Conservation (phyloP, 2,329 filamentous ascomycete genomes). For the Pseudopithomyces chartarum region DNA sequence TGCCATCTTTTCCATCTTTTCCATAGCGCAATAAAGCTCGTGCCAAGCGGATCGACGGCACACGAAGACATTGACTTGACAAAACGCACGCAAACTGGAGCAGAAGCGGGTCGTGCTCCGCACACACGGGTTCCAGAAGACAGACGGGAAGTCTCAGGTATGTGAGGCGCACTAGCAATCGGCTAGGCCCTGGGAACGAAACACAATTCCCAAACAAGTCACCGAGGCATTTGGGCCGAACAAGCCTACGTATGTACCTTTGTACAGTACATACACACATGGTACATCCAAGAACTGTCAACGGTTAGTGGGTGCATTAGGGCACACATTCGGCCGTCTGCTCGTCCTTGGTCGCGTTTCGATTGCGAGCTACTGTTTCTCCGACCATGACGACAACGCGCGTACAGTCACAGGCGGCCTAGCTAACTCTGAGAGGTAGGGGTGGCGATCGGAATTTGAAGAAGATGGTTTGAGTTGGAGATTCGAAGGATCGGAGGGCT, state of each 20-base stretch:
- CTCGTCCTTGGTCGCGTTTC: neutral
- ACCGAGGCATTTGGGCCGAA: too few relatives aligned
- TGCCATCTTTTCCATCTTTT: too few relatives aligned
- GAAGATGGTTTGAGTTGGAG: neutral
- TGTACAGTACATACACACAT: too few relatives aligned
- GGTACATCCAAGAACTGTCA: neutral
- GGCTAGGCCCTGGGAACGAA: neutral
- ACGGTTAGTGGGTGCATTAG: neutral
- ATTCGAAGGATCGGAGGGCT: neutral
- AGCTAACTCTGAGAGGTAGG: neutral
- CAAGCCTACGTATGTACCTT: too few relatives aligned
- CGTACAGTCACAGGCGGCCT: neutral
- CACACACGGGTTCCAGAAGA: neutral
- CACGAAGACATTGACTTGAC: neutral
- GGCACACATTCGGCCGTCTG: neutral
- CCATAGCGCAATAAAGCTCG: too few relatives aligned
- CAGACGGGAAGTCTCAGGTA: neutral
- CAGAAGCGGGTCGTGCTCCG: neutral
- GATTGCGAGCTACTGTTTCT: neutral
- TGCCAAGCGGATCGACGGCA: too few relatives aligned
- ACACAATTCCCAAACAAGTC: neutral
- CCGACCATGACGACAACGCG: neutral
- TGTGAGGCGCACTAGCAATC: slow-evolving; percentile 1
- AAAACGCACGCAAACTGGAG: neutral
- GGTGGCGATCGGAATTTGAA: neutral